Conservation (phyloP, 2,329 filamentous ascomycete genomes). For the Botrytis galanthina region DNA sequence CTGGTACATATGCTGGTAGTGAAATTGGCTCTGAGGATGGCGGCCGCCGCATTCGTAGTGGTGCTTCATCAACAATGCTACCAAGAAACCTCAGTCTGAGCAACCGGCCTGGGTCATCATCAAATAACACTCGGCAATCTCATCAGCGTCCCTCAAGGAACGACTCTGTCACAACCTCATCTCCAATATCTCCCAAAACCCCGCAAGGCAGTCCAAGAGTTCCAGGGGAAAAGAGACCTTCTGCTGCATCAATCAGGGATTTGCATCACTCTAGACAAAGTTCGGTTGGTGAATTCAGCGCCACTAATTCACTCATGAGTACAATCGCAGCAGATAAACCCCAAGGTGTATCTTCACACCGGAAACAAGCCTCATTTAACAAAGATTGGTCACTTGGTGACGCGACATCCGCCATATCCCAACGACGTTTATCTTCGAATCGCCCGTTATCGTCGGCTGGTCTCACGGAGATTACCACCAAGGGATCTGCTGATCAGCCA, state of each 20-base stretch:
- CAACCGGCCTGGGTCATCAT: slow-evolving; percentile 31
- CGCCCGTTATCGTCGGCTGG: slow-evolving; percentile 15
- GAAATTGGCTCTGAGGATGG: slow-evolving; percentile 57
- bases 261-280: slow-evolving; percentile 82
- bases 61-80: slow-evolving; percentile 31
- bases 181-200: slow-evolving; percentile 43
- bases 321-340: slow-evolving; percentile 39
- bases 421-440: slow-evolving; percentile 28
- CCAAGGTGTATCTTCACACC: slow-evolving; percentile 44
- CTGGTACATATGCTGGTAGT: slow-evolving; percentile 53
- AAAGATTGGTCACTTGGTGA: slow-evolving; percentile 65
- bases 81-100: slow-evolving; percentile 36
- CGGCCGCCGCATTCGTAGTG: slow-evolving; percentile 45
- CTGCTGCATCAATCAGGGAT: slow-evolving; percentile 77
- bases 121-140: slow-evolving; percentile 33
- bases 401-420: slow-evolving; percentile 31
- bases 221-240: slow-evolving; percentile 57
- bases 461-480: slow-evolving; percentile 29
- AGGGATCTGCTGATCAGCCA: slow-evolving; percentile 37
- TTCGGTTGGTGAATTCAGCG: slow-evolving; percentile 51
- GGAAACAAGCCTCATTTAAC: slow-evolving; percentile 68
- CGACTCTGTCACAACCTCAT: slow-evolving; percentile 45
- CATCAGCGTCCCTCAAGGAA: slow-evolving; percentile 33
- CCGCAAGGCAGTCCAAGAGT: slow-evolving; percentile 40
- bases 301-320: slow-evolving; percentile 43